A percentile compares a stretch with the other conserved stretches of the same genome.
Conservation (phyloP, 495 filamentous ascomycete species). For the Schizothecium vesticola region DNA sequence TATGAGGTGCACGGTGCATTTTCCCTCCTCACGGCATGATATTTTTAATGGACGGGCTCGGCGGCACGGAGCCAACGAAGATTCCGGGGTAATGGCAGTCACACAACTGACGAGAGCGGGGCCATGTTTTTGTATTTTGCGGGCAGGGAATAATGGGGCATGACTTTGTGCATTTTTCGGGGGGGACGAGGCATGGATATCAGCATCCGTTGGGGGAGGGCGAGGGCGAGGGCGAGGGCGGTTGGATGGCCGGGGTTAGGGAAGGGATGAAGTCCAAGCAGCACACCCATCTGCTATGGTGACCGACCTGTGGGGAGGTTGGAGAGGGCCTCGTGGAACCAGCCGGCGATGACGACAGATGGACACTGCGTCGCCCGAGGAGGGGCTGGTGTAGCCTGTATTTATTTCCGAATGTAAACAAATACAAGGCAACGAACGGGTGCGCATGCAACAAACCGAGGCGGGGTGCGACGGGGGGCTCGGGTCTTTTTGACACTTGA, state of each 20-base stretch:
- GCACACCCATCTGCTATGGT: background rate
- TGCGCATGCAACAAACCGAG: background rate
- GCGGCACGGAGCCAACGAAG: background rate
- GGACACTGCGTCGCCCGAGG: background rate
- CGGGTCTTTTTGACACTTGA: background rate
- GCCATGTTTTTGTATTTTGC: background rate
- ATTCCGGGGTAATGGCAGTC: background rate
- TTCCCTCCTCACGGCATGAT: background rate
- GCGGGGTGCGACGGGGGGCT: background rate
- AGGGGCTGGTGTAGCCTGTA: background rate
- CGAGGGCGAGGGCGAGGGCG: background rate
- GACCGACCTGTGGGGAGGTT: background rate
- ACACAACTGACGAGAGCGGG: background rate
- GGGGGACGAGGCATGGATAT: background rate
- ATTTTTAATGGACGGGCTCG: background rate
- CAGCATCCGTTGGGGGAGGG: background rate
- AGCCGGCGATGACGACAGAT: background rate
- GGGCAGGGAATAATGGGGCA: background rate
- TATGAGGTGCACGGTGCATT: background rate
- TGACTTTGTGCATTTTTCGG: background rate
- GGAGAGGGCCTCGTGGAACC: background rate
- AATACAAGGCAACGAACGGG: background rate
- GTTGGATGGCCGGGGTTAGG: background rate
- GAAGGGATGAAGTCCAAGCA: background rate
- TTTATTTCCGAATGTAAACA: background rate